Conservation (phyloP, 2,329 filamentous ascomycete species). For the Cladophialophora bantiana region DNA sequence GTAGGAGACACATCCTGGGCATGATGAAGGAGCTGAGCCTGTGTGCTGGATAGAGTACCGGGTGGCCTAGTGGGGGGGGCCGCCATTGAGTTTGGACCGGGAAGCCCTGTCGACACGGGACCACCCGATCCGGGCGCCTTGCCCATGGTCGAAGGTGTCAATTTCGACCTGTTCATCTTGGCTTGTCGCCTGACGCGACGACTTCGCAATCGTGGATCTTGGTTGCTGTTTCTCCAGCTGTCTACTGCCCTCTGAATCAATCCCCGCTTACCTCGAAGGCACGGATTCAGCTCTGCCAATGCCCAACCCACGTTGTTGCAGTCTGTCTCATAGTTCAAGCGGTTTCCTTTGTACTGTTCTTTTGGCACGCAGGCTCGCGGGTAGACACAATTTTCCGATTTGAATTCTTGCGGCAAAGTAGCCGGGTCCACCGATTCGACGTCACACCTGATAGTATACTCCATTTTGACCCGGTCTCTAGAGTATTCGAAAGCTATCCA, state of each 20-base stretch:
- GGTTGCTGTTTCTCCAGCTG: constrained; percentile 99
- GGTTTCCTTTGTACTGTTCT: constrained; percentile 95
- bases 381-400: constrained; percentile 98
- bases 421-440: constrained; percentile 96
- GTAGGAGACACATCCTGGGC: constrained; percentile 69
- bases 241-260: constrained; percentile 97
- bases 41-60: constrained; percentile 73
- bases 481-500: constrained; percentile 99
- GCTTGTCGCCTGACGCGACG: constrained; percentile 92
- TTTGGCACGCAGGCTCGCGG: constrained; percentile 93
- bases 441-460: constrained; percentile 97
- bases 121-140: constrained; percentile 72
- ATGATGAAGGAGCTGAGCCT: constrained; percentile 74
- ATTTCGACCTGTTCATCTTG: constrained; percentile 87
- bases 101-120: constrained; percentile 68
- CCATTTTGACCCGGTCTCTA: constrained; percentile 96
- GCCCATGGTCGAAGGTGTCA: constrained; percentile 63
- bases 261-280: constrained; percentile 88
- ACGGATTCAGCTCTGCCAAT: constrained; percentile 88
- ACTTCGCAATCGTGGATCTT: constrained; percentile 89
- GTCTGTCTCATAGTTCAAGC: constrained; percentile 95
- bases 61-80: constrained; percentile 45
- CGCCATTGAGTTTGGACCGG: constrained; percentile 67
- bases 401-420: constrained; percentile 84
- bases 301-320: constrained; percentile 99